phyloP scores from a whole-genome alignment of 2,329 filamentous ascomycete genomes.

The Aureobasidium sp. region DNA sequence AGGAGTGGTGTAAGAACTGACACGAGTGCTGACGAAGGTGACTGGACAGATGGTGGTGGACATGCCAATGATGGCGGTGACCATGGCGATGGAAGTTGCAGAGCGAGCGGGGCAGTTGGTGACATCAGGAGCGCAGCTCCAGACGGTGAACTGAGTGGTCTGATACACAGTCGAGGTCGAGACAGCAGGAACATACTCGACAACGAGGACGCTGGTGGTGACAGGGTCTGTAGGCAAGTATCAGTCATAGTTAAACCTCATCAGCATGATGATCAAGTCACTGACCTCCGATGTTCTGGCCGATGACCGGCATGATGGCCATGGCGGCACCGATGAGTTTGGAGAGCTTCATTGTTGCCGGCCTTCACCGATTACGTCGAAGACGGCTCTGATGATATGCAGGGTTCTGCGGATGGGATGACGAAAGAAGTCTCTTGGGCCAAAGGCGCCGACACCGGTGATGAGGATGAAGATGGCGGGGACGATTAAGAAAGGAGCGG shows the following conservation, averaged over 20 bases:
- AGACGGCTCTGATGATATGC: not conserved
- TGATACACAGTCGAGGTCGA: slow-evolving; percentile 37
- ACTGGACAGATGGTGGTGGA: slow-evolving; percentile 41
- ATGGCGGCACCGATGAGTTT: not conserved
- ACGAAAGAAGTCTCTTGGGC: no score
- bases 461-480: not conserved
- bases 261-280: not conserved
- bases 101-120: slow-evolving; percentile 33
- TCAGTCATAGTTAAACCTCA: not conserved
- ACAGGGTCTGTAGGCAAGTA: not conserved
- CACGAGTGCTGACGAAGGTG: slow-evolving; percentile 26
- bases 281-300: slow-evolving; percentile 1
- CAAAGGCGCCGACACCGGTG: no score
- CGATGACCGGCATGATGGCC: slow-evolving; percentile 10
- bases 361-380: not conserved
- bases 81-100: slow-evolving; percentile 26
- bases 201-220: slow-evolving; percentile 23
- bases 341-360: slow-evolving; percentile 15
- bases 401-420: not conserved
- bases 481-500: not conserved
- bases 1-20: slow-evolving; percentile 8
- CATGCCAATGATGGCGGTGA: slow-evolving; percentile 35
- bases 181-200: slow-evolving; percentile 28
- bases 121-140: slow-evolving; percentile 34
- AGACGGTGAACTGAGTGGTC: slow-evolving; percentile 39